These are phyloP conservation scores for Phyllostachys edulis DNA, from an alignment of 176 grass and related monocot genomes.

Conservation along the genomic window DNA sequence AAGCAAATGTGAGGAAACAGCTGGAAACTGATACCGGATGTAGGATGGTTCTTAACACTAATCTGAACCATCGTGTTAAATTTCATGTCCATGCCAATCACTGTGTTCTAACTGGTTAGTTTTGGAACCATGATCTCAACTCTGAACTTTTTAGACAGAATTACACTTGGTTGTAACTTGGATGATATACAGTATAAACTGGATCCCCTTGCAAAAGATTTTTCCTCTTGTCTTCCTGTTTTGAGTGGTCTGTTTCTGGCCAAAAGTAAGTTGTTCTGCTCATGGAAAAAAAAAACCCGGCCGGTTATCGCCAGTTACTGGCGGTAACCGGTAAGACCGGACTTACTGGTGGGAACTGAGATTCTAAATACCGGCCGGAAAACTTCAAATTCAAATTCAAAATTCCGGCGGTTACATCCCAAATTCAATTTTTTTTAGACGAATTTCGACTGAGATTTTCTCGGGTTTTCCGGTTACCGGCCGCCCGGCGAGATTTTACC, in stretches of 20 bases:
- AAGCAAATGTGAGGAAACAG: not conserved
- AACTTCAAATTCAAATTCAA: too few relatives aligned
- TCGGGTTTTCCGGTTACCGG: too few relatives aligned
- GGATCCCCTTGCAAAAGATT: not conserved
- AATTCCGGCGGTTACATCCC: too few relatives aligned
- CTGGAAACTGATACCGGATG: not conserved
- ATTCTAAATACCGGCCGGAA: too few relatives aligned
- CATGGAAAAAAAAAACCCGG: too few relatives aligned
- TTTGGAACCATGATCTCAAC: not conserved
- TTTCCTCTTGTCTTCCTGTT: not conserved
- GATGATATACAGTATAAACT: not conserved
- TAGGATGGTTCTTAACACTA: not conserved
- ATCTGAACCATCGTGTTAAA: not conserved
- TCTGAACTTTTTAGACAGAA: not conserved
- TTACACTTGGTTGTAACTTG: not conserved
- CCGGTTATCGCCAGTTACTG: too few relatives aligned
- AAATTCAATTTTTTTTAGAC: too few relatives aligned
- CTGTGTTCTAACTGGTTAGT: not conserved
- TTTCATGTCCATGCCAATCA: not conserved
- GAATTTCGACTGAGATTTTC: too few relatives aligned
- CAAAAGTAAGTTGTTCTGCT: not conserved
- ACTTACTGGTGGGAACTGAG: too few relatives aligned
- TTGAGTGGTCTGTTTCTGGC: not conserved
- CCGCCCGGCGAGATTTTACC: too few relatives aligned
- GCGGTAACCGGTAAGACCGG: too few relatives aligned